Evolutionary conservation across 345 rosid genomes (phyloP).

Genomic region (Lumnitzera racemosa): DNA sequence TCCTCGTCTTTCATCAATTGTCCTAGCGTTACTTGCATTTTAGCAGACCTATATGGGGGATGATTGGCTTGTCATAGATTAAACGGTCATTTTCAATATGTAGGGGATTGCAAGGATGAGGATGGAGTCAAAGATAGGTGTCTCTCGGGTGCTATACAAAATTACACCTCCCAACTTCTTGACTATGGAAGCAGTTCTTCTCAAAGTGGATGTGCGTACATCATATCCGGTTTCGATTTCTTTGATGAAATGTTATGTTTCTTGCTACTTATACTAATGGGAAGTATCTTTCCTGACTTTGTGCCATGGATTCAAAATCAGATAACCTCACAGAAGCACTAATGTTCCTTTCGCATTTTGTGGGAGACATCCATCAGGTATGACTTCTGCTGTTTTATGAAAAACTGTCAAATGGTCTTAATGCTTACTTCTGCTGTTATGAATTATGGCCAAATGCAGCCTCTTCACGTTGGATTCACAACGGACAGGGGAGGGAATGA

Average conservation of each 20-base stretch:
- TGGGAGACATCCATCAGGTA: slow-evolving; percentile 95
- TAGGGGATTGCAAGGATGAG: slow-evolving; percentile 90
- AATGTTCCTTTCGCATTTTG: slow-evolving; percentile 75
- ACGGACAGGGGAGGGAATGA: slow-evolving; percentile 79
- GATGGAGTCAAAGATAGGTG: slow-evolving; percentile 55
- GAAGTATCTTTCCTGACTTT: not conserved
- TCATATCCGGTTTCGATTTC: not conserved
- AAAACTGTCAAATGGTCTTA: not conserved
- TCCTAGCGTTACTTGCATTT: too few species aligned
- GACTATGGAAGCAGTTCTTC: slow-evolving; percentile 33
- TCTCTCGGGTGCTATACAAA: slow-evolving; percentile 83
- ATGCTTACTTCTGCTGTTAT: not conserved
- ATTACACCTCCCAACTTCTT: slow-evolving; percentile 88
- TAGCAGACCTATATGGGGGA: too few species aligned
- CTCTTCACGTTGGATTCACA: slow-evolving; percentile 71
- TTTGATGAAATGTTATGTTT: not conserved
- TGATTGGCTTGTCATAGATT: too few species aligned
- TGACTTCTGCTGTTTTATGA: too few species aligned
- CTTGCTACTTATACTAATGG: not conserved
- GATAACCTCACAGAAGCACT: slow-evolving; percentile 94
- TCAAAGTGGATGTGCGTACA: slow-evolving; percentile 36
- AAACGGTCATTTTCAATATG: not conserved
- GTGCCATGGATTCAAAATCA: slow-evolving; percentile 9
- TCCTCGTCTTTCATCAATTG: too few species aligned
- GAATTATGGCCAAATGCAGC: slow-evolving; percentile 30